These are phyloP conservation scores for Escallonia rubra DNA, from an alignment of 129 eudicot genomes.

Conservation along the genomic window DNA sequence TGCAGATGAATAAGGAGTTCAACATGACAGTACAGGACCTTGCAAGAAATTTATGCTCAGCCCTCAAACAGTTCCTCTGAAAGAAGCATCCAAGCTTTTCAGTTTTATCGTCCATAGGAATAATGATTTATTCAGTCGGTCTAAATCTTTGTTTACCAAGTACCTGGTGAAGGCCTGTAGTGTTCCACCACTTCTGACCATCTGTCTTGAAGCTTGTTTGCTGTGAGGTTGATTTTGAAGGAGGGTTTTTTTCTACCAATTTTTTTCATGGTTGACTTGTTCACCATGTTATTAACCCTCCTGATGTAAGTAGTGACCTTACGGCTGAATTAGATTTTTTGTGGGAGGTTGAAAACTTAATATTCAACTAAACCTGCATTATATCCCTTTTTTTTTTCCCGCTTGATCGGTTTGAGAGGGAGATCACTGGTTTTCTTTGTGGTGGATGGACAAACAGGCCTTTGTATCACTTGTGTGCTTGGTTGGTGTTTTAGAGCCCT, in stretches of 20 bases:
- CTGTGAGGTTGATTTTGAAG: slow-evolving; percentile 65
- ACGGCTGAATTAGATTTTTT: slow-evolving; percentile 30
- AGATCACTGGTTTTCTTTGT: slow-evolving; percentile 11
- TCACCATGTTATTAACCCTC: slow-evolving; percentile 50
- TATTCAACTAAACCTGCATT: neutral
- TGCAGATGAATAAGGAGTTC: slow-evolving; percentile 68
- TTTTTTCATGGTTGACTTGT: slow-evolving; percentile 48
- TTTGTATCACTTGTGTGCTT: slow-evolving; percentile 29
- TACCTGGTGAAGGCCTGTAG: slow-evolving; percentile 24
- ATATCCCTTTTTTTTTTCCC: slow-evolving; percentile 11
- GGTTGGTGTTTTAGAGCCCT: slow-evolving; percentile 42
- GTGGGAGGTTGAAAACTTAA: neutral
- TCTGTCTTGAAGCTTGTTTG: slow-evolving; percentile 31
- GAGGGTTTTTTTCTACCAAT: slow-evolving; percentile 37
- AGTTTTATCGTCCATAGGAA: neutral
- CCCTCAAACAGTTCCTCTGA: slow-evolving; percentile 46
- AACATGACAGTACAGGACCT: slow-evolving; percentile 53
- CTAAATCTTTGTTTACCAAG: slow-evolving; percentile 8
- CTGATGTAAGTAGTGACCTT: slow-evolving; percentile 44
- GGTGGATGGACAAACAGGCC: slow-evolving; percentile 33
- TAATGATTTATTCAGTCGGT: slow-evolving; percentile 2
- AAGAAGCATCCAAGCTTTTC: neutral
- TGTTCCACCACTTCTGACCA: slow-evolving; percentile 36
- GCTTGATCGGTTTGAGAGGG: slow-evolving; percentile 10
- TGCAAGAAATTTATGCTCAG: slow-evolving; percentile 43